Percentiles rank a stretch among this genome's conserved stretches.
Conservation (phyloP, 1,284 basidiomycete species). For the Bjerkandera adusta region DNA sequence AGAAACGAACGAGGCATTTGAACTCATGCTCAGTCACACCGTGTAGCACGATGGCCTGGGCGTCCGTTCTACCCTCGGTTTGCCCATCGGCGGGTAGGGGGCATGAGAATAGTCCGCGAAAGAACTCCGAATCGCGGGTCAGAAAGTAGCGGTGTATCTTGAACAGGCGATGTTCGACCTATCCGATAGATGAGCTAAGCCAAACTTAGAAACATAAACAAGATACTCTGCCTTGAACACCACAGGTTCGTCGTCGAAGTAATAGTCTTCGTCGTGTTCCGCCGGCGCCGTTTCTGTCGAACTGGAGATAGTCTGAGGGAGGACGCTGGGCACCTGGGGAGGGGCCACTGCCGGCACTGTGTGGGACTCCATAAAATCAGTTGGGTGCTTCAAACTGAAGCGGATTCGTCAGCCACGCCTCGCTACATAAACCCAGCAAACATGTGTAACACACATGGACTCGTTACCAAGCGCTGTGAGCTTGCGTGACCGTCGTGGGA, state of each 20-base stretch:
- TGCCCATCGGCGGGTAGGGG: slow-evolving; percentile 8
- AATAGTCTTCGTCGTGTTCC: slow-evolving; percentile 9
- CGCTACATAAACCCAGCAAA: neutral
- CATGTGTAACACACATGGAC: slow-evolving; percentile 5
- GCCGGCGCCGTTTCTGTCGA: neutral
- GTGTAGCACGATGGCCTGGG: slow-evolving; percentile 11
- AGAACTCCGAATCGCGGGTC: slow-evolving; percentile 30
- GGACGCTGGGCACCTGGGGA: neutral
- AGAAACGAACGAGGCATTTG: slow-evolving; percentile 13
- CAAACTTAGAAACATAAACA: neutral
- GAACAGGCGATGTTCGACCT: slow-evolving; percentile 31
- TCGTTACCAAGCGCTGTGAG: too few relatives aligned
- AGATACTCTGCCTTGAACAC: slow-evolving; percentile 8
- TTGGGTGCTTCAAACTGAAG: neutral
- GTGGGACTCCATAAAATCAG: neutral
- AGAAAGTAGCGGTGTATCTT: slow-evolving; percentile 33
- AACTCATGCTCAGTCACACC: slow-evolving; percentile 15
- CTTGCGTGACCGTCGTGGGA: too few relatives aligned
- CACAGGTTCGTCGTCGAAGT: slow-evolving; percentile 10
- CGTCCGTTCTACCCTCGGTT: slow-evolving; percentile 13
- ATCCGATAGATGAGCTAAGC: neutral
- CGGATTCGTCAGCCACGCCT: neutral
- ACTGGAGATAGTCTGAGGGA: too few relatives aligned
- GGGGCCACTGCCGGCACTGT: neutral
- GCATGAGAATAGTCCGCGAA: slow-evolving; percentile 27